phyloP scores from a whole-genome alignment of 164 flowering plant genomes.

The Nymphaea thermarum region DNA sequence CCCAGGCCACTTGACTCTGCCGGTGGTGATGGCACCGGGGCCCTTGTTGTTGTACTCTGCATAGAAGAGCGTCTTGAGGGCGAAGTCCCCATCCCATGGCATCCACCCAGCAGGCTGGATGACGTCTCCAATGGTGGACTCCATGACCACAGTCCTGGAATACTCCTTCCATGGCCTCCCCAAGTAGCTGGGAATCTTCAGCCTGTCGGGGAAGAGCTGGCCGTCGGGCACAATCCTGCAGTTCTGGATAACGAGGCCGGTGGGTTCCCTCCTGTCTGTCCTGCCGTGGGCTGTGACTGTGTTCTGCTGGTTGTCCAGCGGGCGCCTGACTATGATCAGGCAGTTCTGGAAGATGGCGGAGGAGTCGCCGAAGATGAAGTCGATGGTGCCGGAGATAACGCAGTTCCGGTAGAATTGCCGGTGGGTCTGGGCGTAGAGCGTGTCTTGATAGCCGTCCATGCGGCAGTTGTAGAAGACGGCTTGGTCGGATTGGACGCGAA shows the following conservation, averaged over 20 bases:
- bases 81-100: slow-evolving; percentile 31
- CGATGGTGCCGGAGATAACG: slow-evolving; percentile 50
- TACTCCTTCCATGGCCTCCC: slow-evolving; percentile 56
- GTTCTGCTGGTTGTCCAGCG: slow-evolving; percentile 32
- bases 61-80: slow-evolving; percentile 25
- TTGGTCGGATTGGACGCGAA: slow-evolving; percentile 29
- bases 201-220: slow-evolving; percentile 16
- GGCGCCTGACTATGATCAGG: slow-evolving; percentile 30
- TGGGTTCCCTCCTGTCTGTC: slow-evolving; percentile 10
- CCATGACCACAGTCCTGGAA: slow-evolving; percentile 41
- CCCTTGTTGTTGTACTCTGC: slow-evolving; percentile 39
- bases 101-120: slow-evolving; percentile 41
- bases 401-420: slow-evolving; percentile 46
- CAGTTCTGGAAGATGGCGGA: slow-evolving; percentile 32
- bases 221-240: slow-evolving; percentile 39
- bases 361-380: slow-evolving; percentile 49
- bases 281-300: slow-evolving; percentile 46
- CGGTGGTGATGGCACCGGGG: slow-evolving; percentile 17
- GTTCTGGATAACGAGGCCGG: slow-evolving; percentile 42
- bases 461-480: slow-evolving; percentile 42
- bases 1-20: slow-evolving; percentile 26
- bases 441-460: slow-evolving; percentile 56
- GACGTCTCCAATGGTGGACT: slow-evolving; percentile 29
- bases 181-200: slow-evolving; percentile 23
- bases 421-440: slow-evolving; percentile 34